These are phyloP conservation scores for Mycosphaerella sp. DNA, from an alignment of 2,329 filamentous ascomycete genomes.

Conservation along the genomic window DNA sequence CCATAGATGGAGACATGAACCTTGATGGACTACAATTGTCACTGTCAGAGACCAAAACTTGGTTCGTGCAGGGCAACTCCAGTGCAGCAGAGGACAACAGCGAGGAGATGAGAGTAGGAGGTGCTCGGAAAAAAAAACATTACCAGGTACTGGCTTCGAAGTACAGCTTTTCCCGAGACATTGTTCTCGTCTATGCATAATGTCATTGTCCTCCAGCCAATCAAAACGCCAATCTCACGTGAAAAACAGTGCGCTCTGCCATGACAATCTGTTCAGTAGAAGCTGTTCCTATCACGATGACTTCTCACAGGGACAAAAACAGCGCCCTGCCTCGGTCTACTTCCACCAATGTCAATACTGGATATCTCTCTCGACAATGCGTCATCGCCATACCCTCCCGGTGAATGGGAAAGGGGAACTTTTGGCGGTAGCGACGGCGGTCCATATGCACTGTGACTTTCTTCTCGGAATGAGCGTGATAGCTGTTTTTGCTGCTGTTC, in stretches of 20 bases:
- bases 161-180: not conserved
- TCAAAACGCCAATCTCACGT: not conserved
- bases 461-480: slow-evolving; percentile 31
- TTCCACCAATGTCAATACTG: slow-evolving; percentile 41
- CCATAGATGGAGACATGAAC: slow-evolving; percentile 10
- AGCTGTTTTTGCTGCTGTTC: slow-evolving; percentile 43
- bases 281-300: slow-evolving; percentile 29
- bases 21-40: no score
- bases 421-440: slow-evolving; percentile 19
- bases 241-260: not conserved
- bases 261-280: slow-evolving; percentile 19
- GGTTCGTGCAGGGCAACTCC: no score
- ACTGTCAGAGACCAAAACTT: no score
- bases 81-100: no score
- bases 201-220: not conserved
- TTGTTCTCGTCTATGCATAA: not conserved
- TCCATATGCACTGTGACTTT: slow-evolving; percentile 30
- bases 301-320: slow-evolving; percentile 30
- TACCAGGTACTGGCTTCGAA: not conserved
- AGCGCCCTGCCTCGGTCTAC: slow-evolving; percentile 15
- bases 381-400: slow-evolving; percentile 40
- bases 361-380: slow-evolving; percentile 66
- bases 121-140: not conserved
- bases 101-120: no score
- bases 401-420: slow-evolving; percentile 17